Evolutionary conservation across 805 yeast genomes (phyloP).

Genomic region (Spathaspora arborariae): DNA sequence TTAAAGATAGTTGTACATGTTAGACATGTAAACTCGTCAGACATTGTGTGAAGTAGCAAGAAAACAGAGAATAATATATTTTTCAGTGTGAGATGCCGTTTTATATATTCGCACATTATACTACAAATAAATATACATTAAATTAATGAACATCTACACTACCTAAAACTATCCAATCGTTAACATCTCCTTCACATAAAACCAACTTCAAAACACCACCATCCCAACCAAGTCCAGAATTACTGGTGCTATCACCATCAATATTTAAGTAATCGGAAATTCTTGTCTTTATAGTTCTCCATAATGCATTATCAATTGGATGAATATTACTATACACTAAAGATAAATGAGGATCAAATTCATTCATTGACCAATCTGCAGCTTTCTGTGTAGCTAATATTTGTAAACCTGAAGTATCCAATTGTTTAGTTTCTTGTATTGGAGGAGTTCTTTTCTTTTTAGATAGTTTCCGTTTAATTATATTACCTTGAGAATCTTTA

Average conservation of each 20-base stretch:
- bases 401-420: slow-evolving; percentile 18
- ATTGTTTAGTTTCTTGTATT: slow-evolving; percentile 12
- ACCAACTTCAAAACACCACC: slow-evolving; percentile 68
- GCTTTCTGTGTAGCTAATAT: slow-evolving; percentile 47
- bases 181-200: slow-evolving; percentile 66
- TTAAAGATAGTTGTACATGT: slow-evolving; percentile 41
- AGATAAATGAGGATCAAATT: slow-evolving; percentile 71
- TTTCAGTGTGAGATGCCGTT: background rate
- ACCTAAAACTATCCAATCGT: slow-evolving; percentile 66
- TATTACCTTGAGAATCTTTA: slow-evolving; percentile 27
- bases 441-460: slow-evolving; percentile 13
- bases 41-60: background rate
- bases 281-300: slow-evolving; percentile 60
- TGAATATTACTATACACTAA: slow-evolving; percentile 61
- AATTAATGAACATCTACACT: slow-evolving; percentile 37
- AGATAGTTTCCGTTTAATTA: slow-evolving; percentile 23
- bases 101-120: background rate
- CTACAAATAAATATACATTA: background rate
- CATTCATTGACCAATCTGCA: slow-evolving; percentile 50
- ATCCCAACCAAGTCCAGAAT: slow-evolving; percentile 53
- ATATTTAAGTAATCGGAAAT: slow-evolving; percentile 62
- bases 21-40: slow-evolving; percentile 29
- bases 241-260: slow-evolving; percentile 20
- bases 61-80: background rate
- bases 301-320: slow-evolving; percentile 65